phyloP scores from a whole-genome alignment of 2,329 filamentous ascomycete genomes.

The Nemania sp. region DNA sequence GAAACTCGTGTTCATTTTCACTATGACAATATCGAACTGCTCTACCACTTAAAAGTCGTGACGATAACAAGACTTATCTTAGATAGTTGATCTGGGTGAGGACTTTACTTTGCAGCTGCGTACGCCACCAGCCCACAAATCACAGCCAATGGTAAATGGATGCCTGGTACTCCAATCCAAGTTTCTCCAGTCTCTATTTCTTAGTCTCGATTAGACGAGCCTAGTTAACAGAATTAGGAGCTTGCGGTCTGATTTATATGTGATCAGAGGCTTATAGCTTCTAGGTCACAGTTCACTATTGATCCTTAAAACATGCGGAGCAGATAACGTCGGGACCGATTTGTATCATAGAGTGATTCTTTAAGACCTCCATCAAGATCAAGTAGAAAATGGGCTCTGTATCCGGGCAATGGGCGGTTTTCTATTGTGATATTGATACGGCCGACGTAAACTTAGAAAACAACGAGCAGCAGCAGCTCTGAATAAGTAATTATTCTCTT shows the following conservation, averaged over 20 bases:
- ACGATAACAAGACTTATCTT: background rate
- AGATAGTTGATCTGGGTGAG: background rate
- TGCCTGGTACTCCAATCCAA: background rate
- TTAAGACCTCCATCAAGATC: slow-evolving; percentile 20
- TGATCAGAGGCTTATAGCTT: background rate
- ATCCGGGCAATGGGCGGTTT: background rate
- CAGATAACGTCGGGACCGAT: slow-evolving; percentile 10
- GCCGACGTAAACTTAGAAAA: too few species aligned
- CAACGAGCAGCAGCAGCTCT: too few species aligned
- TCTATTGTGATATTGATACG: too few species aligned
- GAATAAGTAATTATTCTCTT: too few species aligned
- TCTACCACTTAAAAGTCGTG: background rate
- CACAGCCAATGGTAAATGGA: background rate
- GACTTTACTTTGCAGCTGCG: background rate
- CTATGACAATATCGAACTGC: background rate
- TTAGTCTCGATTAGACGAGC: slow-evolving; percentile 12
- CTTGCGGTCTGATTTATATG: background rate
- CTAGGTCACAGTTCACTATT: too few species aligned
- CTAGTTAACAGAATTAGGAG: slow-evolving; percentile 11
- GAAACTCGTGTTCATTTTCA: background rate
- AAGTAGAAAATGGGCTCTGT: slow-evolving; percentile 23
- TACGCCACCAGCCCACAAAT: background rate
- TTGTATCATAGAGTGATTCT: slow-evolving; percentile 25
- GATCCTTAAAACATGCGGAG: too few species aligned
- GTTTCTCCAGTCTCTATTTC: background rate